A percentile compares a stretch with the other conserved stretches of the same genome.
Conservation (phyloP, 169 alveolate species). For the Plasmodium adleri region DNA sequence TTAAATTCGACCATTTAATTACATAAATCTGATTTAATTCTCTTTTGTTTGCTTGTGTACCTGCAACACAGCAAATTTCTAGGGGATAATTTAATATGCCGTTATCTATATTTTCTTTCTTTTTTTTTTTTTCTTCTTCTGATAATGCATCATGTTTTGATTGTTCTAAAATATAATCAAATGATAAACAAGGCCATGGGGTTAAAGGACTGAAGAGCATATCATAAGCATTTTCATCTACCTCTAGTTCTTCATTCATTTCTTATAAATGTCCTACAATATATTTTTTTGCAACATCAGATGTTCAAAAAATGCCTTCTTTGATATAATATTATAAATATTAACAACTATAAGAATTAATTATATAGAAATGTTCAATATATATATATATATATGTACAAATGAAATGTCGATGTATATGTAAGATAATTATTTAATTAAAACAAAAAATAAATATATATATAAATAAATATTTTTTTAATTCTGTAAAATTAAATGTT, state of each 20-base stretch:
- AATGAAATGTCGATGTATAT: neutral
- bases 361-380: neutral
- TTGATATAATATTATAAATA: too few relatives aligned
- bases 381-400: neutral
- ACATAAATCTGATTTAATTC: constrained; percentile 20
- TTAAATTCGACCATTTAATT: constrained; percentile 47
- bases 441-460: too few relatives aligned
- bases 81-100: constrained; percentile 18
- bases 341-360: neutral
- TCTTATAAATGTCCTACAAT: neutral
- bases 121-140: neutral
- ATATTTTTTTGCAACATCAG: too few relatives aligned
- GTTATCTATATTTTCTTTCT: neutral
- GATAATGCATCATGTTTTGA: constrained; percentile 29
- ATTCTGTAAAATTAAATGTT: too few relatives aligned
- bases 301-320: too few relatives aligned
- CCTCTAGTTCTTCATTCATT: constrained; percentile 34
- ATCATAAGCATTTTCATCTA: constrained; percentile 38
- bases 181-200: constrained; percentile 87
- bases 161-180: constrained; percentile 77
- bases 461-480: too few relatives aligned
- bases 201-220: constrained; percentile 52
- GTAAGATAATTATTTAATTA: too few relatives aligned
- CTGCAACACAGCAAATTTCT: constrained; percentile 37
- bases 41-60: constrained; percentile 40